Evolutionary conservation across 1,139 yeast genomes (phyloP).

Genomic region (Pichia sp.): DNA sequence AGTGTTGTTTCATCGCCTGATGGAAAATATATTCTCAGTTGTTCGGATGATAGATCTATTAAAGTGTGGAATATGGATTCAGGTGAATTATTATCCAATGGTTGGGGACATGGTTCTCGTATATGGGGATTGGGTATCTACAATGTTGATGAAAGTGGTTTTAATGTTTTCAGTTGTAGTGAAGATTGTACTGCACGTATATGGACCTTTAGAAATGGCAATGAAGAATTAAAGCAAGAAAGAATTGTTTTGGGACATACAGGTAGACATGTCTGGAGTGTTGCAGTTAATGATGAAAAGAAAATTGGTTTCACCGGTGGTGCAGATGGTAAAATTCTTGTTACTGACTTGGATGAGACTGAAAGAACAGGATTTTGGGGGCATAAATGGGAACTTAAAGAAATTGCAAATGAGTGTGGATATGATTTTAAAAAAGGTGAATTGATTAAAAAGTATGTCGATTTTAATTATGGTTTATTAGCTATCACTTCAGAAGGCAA

Average conservation of each 20-base stretch:
- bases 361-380: conserved; percentile 25
- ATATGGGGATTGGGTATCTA: conserved; percentile 78
- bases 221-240: conserved; percentile 35
- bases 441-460: conserved; percentile 55
- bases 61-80: conserved; percentile 59
- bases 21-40: conserved; percentile 59
- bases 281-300: conserved; percentile 48
- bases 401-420: conserved; percentile 31
- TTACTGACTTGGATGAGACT: conserved; percentile 44
- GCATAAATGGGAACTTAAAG: conserved; percentile 31
- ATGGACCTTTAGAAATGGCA: conserved; percentile 47
- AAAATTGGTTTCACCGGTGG: conserved; percentile 71
- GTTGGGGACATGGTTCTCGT: conserved; percentile 96
- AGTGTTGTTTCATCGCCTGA: conserved; percentile 59
- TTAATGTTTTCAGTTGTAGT: conserved; percentile 56
- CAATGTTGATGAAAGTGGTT: conserved; percentile 26
- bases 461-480: conserved; percentile 41
- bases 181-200: conserved; percentile 87
- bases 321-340: conserved; percentile 75
- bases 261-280: conserved; percentile 87
- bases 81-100: conserved; percentile 61
- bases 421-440: conserved; percentile 42
- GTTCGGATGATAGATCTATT: conserved; percentile 91
- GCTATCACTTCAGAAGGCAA: conserved; percentile 62
- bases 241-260: conserved; percentile 60